Percentiles rank a stretch among this genome's conserved stretches.
These are phyloP conservation scores for Eutrema japonicum DNA, from an alignment of 345 rosid species.

Conservation along the genomic window DNA sequence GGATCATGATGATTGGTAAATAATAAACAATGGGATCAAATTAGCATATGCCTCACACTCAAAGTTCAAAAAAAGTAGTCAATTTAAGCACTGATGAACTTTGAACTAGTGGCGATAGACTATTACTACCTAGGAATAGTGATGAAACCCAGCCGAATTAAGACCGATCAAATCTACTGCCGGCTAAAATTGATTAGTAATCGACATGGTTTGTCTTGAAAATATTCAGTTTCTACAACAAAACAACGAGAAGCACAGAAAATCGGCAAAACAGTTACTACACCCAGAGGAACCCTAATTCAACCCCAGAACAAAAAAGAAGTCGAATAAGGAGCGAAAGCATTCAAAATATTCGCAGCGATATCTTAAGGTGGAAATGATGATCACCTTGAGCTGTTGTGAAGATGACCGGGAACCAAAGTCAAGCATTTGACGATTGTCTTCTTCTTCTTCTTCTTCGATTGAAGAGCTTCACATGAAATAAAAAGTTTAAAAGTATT, in stretches of 20 bases:
- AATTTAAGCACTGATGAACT: constrained; percentile 11
- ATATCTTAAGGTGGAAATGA: constrained; percentile 6
- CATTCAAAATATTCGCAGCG: neutral
- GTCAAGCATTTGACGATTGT: constrained; percentile 45
- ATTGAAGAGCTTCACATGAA: constrained; percentile 31
- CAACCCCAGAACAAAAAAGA: neutral
- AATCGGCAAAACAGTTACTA: constrained; percentile 26
- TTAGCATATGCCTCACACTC: neutral
- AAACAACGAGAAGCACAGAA: constrained; percentile 22
- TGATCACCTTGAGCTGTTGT: constrained; percentile 47
- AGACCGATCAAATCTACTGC: constrained; percentile 41
- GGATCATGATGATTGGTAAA: neutral
- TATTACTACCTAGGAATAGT: neutral
- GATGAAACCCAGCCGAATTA: constrained; percentile 10
- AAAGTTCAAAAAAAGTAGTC: neutral
- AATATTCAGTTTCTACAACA: constrained; percentile 27
- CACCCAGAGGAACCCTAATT: constrained; percentile 43
- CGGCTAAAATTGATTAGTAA: constrained; percentile 15
- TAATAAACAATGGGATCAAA: neutral
- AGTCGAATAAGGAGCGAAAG: neutral
- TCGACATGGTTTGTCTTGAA: neutral
- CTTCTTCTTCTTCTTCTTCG: constrained; percentile 36
- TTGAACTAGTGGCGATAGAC: constrained; percentile 21
- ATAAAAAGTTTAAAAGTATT: neutral
- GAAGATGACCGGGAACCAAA: constrained; percentile 39